A percentile compares a stretch with the other conserved stretches of the same genome.
Conservation (phyloP, 768 basidiomycete species). For the Mrakia gelida region DNA sequence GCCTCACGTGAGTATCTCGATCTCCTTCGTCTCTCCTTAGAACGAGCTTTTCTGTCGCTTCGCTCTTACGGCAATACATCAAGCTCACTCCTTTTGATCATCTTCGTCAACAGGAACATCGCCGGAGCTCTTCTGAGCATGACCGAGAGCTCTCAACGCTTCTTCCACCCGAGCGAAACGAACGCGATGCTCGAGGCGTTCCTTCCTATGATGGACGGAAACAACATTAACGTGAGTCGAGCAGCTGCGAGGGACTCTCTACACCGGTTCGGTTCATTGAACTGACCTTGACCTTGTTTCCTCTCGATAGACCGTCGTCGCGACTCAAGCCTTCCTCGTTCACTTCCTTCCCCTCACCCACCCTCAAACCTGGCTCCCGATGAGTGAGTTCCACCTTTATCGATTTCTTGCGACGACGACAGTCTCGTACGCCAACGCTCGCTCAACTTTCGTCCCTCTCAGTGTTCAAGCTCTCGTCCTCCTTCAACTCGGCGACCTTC, state of each 20-base stretch:
- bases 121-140: constrained; percentile 45
- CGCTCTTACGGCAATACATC: too few species aligned
- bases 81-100: too few species aligned
- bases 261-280: not conserved
- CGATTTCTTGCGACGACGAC: too few species aligned
- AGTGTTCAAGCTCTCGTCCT: constrained; percentile 78
- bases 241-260: not conserved
- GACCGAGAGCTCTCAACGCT: constrained; percentile 56
- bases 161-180: constrained; percentile 82
- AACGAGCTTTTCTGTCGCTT: not conserved
- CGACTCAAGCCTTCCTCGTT: constrained; percentile 77
- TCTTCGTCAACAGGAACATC: constrained; percentile 39
- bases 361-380: constrained; percentile 70
- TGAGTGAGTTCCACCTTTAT: not conserved
- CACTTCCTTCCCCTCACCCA: constrained; percentile 81
- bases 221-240: constrained; percentile 61
- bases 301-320: constrained; percentile 50
- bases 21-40: not conserved
- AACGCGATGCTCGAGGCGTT: constrained; percentile 85
- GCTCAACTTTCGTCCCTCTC: too few species aligned
- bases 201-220: constrained; percentile 71
- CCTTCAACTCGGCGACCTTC: constrained; percentile 80
- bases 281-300: not conserved
- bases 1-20: constrained; percentile 40
- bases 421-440: too few species aligned